Conservation (phyloP, 805 yeast species). For the Ogataea haglerorum region DNA sequence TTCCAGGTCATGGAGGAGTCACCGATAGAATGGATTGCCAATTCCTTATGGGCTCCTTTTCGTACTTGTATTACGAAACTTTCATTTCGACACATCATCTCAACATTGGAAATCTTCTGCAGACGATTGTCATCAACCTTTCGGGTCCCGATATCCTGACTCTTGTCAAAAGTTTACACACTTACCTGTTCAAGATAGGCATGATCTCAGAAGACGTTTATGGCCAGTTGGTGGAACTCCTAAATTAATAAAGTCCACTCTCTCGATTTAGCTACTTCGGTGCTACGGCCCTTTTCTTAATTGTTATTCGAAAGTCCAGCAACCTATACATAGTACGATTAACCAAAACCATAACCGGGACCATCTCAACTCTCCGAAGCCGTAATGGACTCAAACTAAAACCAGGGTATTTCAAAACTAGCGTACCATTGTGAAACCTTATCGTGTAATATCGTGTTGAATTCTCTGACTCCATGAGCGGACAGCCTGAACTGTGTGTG, state of each 20-base stretch:
- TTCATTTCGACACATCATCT: slow-evolving; percentile 73
- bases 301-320: slow-evolving; percentile 9
- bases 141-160: slow-evolving; percentile 61
- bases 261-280: neutral
- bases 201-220: slow-evolving; percentile 35
- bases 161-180: slow-evolving; percentile 56
- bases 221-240: slow-evolving; percentile 28
- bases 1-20: slow-evolving; percentile 98
- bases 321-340: slow-evolving; percentile 13
- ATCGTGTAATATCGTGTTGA: neutral
- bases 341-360: slow-evolving; percentile 10
- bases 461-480: neutral
- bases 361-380: slow-evolving; percentile 1
- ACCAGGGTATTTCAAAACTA: slow-evolving; percentile 9
- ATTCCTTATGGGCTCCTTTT: slow-evolving; percentile 94
- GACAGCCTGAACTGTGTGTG: neutral
- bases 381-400: slow-evolving; percentile 1
- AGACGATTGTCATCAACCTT: slow-evolving; percentile 69
- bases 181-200: slow-evolving; percentile 47
- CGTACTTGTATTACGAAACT: slow-evolving; percentile 89
- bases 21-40: slow-evolving; percentile 98
- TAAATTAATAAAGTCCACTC: slow-evolving; percentile 3
- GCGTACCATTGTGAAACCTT: neutral
- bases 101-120: slow-evolving; percentile 72
- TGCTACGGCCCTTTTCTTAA: slow-evolving; percentile 1